A percentile compares a stretch with the other conserved stretches of the same genome.
These are phyloP conservation scores for Paramecium bursaria DNA, from an alignment of 73 alveolate species.

Conservation along the genomic window DNA sequence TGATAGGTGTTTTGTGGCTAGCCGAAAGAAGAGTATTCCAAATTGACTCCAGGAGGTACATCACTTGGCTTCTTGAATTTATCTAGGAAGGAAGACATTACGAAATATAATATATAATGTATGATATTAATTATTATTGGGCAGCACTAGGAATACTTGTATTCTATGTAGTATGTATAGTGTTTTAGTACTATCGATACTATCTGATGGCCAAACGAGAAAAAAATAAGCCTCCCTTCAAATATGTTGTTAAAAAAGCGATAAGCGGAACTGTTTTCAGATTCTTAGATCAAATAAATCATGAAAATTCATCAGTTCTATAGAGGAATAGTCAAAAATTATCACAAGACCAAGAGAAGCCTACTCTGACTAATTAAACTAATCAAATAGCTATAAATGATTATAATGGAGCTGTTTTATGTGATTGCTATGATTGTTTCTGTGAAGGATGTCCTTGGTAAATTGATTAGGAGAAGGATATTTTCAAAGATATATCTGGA, in stretches of 20 bases:
- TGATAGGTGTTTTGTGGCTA: neutral
- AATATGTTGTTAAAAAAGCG: neutral
- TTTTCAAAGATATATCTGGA: neutral
- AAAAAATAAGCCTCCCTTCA: neutral
- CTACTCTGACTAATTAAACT: too few relatives aligned
- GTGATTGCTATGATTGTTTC: slow-evolving; percentile 49
- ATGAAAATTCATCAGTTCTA: too few relatives aligned
- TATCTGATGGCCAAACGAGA: too few relatives aligned
- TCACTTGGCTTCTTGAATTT: slow-evolving; percentile 4
- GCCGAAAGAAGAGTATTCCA: slow-evolving; percentile 43
- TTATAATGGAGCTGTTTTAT: neutral
- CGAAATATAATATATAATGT: neutral
- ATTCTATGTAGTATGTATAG: neutral
- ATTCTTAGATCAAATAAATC: too few relatives aligned
- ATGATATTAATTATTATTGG: neutral
- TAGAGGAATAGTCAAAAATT: too few relatives aligned
- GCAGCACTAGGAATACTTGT: neutral
- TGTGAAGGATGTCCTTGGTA: slow-evolving; percentile 63
- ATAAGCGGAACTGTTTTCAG: neutral
- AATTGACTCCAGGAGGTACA: slow-evolving; percentile 1
- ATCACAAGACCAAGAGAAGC: too few relatives aligned
- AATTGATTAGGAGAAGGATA: neutral
- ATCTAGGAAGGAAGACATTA: slow-evolving; percentile 33
- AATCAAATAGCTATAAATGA: slow-evolving; percentile 16
- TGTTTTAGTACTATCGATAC: too few relatives aligned